Percentiles rank a stretch among this genome's conserved stretches.
Conservation (phyloP, 192 early-diverging fungal species). For the Coemansia asiatica region DNA sequence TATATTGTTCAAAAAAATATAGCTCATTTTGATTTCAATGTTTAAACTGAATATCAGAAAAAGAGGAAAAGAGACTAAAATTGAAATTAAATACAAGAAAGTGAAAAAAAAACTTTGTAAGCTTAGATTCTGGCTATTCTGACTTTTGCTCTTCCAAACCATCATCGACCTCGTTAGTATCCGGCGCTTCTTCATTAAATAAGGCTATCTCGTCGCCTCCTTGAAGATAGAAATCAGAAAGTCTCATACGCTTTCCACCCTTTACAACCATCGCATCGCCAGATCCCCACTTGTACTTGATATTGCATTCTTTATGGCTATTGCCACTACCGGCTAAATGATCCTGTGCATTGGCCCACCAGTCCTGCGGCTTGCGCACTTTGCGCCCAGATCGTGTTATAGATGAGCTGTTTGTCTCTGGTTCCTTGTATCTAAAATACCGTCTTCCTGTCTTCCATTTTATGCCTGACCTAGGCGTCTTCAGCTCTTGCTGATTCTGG, state of each 20-base stretch:
- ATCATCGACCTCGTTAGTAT: neutral
- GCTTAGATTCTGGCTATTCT: neutral
- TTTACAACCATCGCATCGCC: constrained; percentile 34
- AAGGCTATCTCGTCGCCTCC: constrained; percentile 10
- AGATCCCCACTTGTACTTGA: constrained; percentile 52
- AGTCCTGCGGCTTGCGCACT: constrained; percentile 37
- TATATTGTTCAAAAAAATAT: too few relatives aligned
- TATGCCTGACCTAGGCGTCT: constrained; percentile 7
- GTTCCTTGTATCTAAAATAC: constrained; percentile 24
- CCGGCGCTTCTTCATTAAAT: neutral
- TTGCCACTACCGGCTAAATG: constrained; percentile 16
- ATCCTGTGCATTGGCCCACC: constrained; percentile 53
- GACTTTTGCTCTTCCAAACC: neutral
- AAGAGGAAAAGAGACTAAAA: neutral
- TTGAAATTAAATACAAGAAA: neutral
- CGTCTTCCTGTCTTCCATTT: constrained; percentile 18
- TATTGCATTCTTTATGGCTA: constrained; percentile 23
- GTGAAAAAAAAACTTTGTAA: neutral
- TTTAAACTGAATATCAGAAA: too few relatives aligned
- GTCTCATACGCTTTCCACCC: constrained; percentile 36
- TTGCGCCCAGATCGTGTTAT: constrained; percentile 49
- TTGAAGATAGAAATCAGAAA: constrained; percentile 29
- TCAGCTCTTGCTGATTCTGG: neutral
- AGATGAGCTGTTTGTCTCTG: constrained; percentile 13
- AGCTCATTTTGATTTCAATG: too few relatives aligned